Conservation (phyloP, 495 filamentous ascomycete genomes). For the Penicillium coffeae region DNA sequence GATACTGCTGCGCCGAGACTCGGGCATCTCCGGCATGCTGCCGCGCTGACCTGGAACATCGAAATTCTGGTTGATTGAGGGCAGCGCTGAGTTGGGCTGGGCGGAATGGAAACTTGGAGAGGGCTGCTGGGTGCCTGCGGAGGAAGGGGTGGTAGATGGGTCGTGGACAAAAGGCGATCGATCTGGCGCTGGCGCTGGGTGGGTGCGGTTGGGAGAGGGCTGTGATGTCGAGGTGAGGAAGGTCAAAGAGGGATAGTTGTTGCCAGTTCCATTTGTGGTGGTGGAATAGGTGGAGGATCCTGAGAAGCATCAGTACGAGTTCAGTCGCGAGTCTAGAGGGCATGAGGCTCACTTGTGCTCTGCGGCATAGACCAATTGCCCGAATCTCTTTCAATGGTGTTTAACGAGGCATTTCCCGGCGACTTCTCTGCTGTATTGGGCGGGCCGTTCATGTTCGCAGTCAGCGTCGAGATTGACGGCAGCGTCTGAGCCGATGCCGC, state of each 20-base stretch:
- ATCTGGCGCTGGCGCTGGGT: constrained; percentile 42
- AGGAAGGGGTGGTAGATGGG: constrained; percentile 42
- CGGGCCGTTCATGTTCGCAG: constrained; percentile 37
- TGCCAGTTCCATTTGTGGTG: constrained; percentile 43
- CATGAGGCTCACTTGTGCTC: constrained; percentile 43
- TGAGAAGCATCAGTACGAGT: constrained; percentile 18
- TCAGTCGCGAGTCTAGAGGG: constrained; percentile 20
- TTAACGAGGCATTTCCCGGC: constrained; percentile 43
- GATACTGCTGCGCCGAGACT: constrained; percentile 72
- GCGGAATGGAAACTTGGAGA: constrained; percentile 41
- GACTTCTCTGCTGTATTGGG: constrained; percentile 38
- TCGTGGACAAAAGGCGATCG: constrained; percentile 43
- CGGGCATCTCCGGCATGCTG: constrained; percentile 44
- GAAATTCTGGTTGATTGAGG: constrained; percentile 51
- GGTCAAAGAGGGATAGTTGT: constrained; percentile 45
- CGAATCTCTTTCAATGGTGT: constrained; percentile 48
- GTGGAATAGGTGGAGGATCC: constrained; percentile 56
- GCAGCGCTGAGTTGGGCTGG: constrained; percentile 40
- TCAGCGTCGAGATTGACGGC: constrained; percentile 47
- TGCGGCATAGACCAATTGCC: constrained; percentile 52
- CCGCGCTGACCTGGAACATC: constrained; percentile 43
- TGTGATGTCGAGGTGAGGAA: constrained; percentile 48
- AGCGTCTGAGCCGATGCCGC: constrained; percentile 41
- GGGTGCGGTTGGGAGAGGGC: constrained; percentile 47
- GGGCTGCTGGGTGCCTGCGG: constrained; percentile 41